Evolutionary conservation across 192 early-diverging fungal species (phyloP).

Genomic region (Backusella liffmaniae): DNA sequence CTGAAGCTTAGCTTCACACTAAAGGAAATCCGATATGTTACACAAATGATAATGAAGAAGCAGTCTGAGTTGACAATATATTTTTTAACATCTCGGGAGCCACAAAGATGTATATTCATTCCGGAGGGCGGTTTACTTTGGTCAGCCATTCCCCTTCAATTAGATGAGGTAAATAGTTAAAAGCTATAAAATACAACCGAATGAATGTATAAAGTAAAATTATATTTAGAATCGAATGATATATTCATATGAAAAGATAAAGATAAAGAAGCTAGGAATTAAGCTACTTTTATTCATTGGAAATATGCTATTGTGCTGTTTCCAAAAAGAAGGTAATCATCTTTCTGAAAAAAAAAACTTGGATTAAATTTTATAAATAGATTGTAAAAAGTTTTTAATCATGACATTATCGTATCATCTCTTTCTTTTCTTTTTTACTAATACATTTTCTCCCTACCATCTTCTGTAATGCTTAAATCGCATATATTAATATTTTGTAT

Average conservation of each 20-base stretch:
- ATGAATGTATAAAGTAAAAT: not conserved
- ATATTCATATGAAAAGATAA: not conserved
- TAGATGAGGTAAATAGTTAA: not conserved
- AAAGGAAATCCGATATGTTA: not conserved
- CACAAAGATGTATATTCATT: not conserved
- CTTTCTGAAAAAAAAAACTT: not conserved
- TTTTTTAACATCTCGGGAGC: not conserved
- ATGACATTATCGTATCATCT: not conserved
- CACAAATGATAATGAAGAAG: not conserved
- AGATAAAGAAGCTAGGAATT: not conserved
- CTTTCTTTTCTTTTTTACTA: slow-evolving; percentile 2
- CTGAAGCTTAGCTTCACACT: not conserved
- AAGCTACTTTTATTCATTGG: not conserved
- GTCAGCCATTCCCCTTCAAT: not conserved
- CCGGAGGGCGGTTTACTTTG: not conserved
- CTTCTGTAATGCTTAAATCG: not conserved
- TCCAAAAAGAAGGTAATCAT: not conserved
- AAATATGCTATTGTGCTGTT: not conserved
- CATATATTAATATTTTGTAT: not conserved
- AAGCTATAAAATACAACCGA: not conserved
- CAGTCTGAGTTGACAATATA: not conserved
- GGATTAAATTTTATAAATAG: not conserved
- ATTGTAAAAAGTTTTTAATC: not conserved
- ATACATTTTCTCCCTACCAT: not conserved
- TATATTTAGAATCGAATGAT: not conserved